Base-by-base conservation (phyloP, 148 eudicot genomes). In the Arbutus unedo region DNA sequence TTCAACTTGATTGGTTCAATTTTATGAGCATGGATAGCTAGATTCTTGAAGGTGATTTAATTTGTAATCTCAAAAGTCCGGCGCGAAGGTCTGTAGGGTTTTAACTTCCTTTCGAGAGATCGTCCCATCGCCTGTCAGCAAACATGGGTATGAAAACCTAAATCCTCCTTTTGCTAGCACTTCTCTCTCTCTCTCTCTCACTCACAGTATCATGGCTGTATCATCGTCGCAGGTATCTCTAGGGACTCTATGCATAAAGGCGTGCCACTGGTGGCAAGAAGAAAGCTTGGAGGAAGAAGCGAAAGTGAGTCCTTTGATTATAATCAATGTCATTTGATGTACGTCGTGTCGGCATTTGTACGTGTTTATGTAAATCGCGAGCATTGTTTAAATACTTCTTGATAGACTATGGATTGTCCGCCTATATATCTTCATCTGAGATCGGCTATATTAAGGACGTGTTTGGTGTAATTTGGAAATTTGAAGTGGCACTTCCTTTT, bases 211-310 rank as follows among this genome's bases (percentile, higher is more conserved):
- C 6, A 31, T 67, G 72, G 72, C 44, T 67, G 6, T 25, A 0
- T 67, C 8, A 8, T 67, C 4, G 6, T 38, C 41, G 3, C 13
- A 70, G 74, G 74, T 38, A 70, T 70, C 19, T 70, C 74, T 38
- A 47, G 74, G 19, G 74, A 70, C 48, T 70, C 74, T 1, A 70
- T 70, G 74, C 74, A 67, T 44, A 67, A 67, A 67, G 73, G 45
- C 73, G 73, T 38, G 73, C 73, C 43, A 67, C 73, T 31, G 73
- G 73, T 4, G 73, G 73, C 44, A 67, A 67, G 73, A 67, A 67
- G 73, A 67, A 67, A 9, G 73, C 73, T 8, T 67, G 73, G 73
- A 67, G 73, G 73, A 67, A 67, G 73, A 67, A 67, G 73, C 9
- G 74, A 43, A 70, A 70, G 74, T 70, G 44, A 67, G 72, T 31